Base-by-base conservation (phyloP, 2,329 filamentous ascomycete genomes). In the Microsporum ferrugineum region DNA sequence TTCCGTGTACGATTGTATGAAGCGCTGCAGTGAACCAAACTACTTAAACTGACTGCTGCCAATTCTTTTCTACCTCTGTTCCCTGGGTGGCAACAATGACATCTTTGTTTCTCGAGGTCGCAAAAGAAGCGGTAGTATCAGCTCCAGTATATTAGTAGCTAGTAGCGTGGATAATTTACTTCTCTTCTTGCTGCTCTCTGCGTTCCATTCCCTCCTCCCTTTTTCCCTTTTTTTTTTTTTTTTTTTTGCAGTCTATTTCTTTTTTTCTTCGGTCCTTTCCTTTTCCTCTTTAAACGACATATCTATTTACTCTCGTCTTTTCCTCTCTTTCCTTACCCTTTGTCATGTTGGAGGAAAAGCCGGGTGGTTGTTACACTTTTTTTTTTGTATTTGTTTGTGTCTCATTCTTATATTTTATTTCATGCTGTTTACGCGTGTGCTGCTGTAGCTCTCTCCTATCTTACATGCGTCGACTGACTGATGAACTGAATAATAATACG, bases 221-320 rank as follows among this genome's bases (percentile, higher is more conserved):
- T 33, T 51, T 53, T n/a, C 49, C 27, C 10, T 33, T 33, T 60
- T 14, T 8, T 49, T 33, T 60, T 14, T 8, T 49, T 23, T 41
- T 23, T 34, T 71, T 71, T 69, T 63, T 65, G 36, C 47, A 27
- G 55, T 31, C 38, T 33, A 23, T 58, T 43, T 58, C 57, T 38
- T 55, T 62, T 43, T 1, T 59, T 27, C 8, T 12, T 55, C 34
- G 36, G 27, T 23, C 12, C 14, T 33, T 12, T 17, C 56, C 41
- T 31, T 55, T 27, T 45, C 56, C 41, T 53, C 8, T 57, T 6
- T 43, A 5, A 29, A 17, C 41, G 58, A 41, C 45, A 29, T 55
- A 58, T 59, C 23, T 60, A 34, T 47, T 51, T 56, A 43, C 31
- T 39, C 53, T 58, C 51, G 59, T 6, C 6, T 29, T 31, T 6